Conservation (phyloP, 176 grass and related monocot species). For the Typha latifolia region DNA sequence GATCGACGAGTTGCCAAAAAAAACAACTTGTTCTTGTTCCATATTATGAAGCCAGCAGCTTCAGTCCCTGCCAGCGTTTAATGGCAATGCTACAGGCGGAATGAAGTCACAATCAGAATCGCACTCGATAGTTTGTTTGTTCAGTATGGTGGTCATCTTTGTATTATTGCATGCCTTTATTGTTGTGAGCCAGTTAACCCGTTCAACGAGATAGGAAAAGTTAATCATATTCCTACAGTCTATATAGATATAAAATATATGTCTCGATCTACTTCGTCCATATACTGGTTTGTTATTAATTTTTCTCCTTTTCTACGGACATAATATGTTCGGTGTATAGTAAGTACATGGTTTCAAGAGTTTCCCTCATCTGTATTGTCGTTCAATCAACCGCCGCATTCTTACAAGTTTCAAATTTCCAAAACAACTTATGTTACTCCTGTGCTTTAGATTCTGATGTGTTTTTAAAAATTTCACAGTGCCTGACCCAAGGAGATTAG, state of each 20-base stretch:
- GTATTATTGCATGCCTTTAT: conserved; percentile 2
- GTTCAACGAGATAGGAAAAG: not conserved
- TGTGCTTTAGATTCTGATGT: not conserved
- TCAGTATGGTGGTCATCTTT: not conserved
- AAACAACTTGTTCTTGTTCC: not conserved
- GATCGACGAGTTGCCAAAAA: conserved; percentile 7
- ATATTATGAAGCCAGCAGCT: conserved; percentile 6
- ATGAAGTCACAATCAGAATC: conserved; percentile 1
- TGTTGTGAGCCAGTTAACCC: not conserved
- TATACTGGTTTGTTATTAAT: not conserved
- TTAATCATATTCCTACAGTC: not conserved
- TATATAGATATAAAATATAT: not conserved
- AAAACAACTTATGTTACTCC: not conserved
- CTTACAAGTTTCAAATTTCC: no score
- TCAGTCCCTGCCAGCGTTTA: not conserved
- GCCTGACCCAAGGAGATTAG: not conserved
- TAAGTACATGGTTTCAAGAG: not conserved
- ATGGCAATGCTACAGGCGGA: not conserved
- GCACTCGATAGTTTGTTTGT: not conserved
- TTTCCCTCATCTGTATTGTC: not conserved
- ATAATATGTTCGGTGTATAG: not conserved
- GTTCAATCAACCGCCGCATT: not conserved
- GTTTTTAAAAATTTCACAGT: not conserved
- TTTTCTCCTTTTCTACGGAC: not conserved
- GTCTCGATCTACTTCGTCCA: not conserved